Conservation (phyloP, 495 filamentous ascomycete genomes). For the Penicillium canariense region DNA sequence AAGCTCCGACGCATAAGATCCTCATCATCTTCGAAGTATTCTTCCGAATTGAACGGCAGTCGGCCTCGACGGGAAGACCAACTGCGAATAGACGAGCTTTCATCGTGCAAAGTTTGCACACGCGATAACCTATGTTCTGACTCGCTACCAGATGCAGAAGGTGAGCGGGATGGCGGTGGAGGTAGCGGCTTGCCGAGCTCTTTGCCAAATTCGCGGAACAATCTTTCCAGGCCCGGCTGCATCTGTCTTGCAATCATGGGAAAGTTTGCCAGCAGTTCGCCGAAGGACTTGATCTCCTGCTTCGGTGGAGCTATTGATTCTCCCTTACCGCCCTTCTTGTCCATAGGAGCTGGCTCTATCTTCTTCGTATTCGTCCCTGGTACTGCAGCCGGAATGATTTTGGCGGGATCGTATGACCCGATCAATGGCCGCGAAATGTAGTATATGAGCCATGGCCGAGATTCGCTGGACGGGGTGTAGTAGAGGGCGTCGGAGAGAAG, state of each 20-base stretch:
- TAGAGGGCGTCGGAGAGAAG: conserved; percentile 83
- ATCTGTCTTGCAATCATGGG: conserved; percentile 97
- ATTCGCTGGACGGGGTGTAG: conserved; percentile 78
- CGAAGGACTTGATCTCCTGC: conserved; percentile 87
- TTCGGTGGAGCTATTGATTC: conserved; percentile 55
- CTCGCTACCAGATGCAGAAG: conserved; percentile 35
- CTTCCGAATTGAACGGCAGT: conserved; percentile 47
- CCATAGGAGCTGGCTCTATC: conserved; percentile 17
- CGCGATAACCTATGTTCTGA: conserved; percentile 22
- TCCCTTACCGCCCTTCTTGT: conserved; percentile 35
- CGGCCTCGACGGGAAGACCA: conserved; percentile 36
- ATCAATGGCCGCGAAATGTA: conserved; percentile 92
- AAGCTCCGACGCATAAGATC: conserved; percentile 79
- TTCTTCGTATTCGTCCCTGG: conserved; percentile 37
- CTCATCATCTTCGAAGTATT: conserved; percentile 77
- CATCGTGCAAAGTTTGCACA: conserved; percentile 28
- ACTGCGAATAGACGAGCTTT: conserved; percentile 37
- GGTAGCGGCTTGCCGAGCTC: conserved; percentile 84
- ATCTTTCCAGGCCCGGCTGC: conserved; percentile 84
- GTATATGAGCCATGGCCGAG: conserved; percentile 92
- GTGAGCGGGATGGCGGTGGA: conserved; percentile 64
- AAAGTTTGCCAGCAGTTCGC: conserved; percentile 86
- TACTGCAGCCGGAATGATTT: conserved; percentile 59
- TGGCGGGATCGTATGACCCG: conserved; percentile 74
- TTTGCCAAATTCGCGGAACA: conserved; percentile 85